A percentile compares a stretch with the other conserved stretches of the same genome.
Evolutionary conservation across 148 eudicot genomes (phyloP).

Genomic region (Rhododendron simsii): DNA sequence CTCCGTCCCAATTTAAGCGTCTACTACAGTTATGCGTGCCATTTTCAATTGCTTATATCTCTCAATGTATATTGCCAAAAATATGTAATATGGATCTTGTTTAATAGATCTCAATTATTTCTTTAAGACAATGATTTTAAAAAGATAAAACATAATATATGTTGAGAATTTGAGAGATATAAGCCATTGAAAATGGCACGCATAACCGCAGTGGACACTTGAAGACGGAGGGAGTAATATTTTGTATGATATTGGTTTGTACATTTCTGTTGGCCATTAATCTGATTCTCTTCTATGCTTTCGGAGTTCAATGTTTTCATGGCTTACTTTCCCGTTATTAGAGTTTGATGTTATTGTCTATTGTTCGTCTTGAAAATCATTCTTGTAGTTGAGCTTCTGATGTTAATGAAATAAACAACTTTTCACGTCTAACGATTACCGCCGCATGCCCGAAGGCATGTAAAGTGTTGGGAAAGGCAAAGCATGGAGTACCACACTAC

Average conservation of each 20-base stretch:
- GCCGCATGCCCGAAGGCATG: background rate
- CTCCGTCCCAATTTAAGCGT: too few relatives aligned
- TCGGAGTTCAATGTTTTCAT: background rate
- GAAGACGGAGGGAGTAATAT: background rate
- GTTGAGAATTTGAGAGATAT: too few relatives aligned
- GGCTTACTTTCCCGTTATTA: background rate
- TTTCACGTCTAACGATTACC: background rate
- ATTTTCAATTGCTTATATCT: too few relatives aligned
- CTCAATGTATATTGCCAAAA: too few relatives aligned
- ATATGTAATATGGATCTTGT: too few relatives aligned
- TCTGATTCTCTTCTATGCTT: background rate
- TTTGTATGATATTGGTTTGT: background rate
- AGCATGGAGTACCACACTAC: background rate
- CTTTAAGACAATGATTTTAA: too few relatives aligned
- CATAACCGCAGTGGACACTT: too few relatives aligned
- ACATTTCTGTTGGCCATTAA: background rate
- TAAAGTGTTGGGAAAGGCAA: background rate
- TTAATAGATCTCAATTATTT: too few relatives aligned
- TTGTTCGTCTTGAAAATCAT: background rate
- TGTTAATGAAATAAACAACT: background rate
- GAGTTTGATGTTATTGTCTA: background rate
- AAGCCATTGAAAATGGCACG: too few relatives aligned
- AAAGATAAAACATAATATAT: too few relatives aligned
- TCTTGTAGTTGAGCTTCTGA: background rate
- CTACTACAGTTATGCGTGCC: too few relatives aligned